A percentile compares a stretch with the other conserved stretches of the same genome.
Evolutionary conservation across 805 yeast genomes (phyloP).

Genomic region (Trichomonascus vanleenenianus): DNA sequence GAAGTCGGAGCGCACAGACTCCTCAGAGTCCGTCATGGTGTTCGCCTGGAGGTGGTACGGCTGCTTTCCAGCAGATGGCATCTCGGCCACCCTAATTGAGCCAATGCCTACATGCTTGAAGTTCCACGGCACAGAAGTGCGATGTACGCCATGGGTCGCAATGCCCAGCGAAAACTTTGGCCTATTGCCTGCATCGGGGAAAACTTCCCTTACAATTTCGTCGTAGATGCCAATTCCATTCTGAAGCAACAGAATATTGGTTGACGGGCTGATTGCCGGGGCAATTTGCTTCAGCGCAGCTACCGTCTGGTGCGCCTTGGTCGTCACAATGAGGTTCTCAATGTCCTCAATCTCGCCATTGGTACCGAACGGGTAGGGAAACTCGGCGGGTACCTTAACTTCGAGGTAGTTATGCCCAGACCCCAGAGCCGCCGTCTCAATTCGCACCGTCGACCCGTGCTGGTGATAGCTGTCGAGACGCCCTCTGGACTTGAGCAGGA

Average conservation of each 20-base stretch:
- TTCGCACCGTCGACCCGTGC: conserved; percentile 34
- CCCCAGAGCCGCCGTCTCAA: conserved; percentile 18
- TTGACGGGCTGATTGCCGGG: conserved; percentile 38
- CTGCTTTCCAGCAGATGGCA: conserved; percentile 32
- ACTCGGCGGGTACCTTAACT: conserved; percentile 8
- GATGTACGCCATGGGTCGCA: conserved; percentile 76
- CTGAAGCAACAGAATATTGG: conserved; percentile 65
- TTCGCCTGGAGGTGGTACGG: neutral
- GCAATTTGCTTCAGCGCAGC: conserved; percentile 52
- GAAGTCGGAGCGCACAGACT: conserved; percentile 6
- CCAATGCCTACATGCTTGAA: conserved; percentile 70
- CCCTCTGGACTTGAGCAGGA: conserved; percentile 37
- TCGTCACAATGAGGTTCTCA: conserved; percentile 59
- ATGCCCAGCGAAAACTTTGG: conserved; percentile 71
- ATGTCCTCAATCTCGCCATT: conserved; percentile 29
- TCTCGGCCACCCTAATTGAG: conserved; percentile 46
- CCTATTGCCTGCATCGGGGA: conserved; percentile 39
- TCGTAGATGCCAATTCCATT: conserved; percentile 76
- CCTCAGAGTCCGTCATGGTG: conserved; percentile 8
- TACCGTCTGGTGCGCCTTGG: conserved; percentile 71
- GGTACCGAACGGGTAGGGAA: conserved; percentile 10
- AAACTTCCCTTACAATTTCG: conserved; percentile 40
- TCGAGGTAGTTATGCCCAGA: conserved; percentile 7
- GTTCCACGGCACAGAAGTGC: conserved; percentile 35
- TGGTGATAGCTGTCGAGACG: conserved; percentile 35